phyloP scores from a whole-genome alignment of 768 basidiomycete species.

The Calocera viscosa region DNA sequence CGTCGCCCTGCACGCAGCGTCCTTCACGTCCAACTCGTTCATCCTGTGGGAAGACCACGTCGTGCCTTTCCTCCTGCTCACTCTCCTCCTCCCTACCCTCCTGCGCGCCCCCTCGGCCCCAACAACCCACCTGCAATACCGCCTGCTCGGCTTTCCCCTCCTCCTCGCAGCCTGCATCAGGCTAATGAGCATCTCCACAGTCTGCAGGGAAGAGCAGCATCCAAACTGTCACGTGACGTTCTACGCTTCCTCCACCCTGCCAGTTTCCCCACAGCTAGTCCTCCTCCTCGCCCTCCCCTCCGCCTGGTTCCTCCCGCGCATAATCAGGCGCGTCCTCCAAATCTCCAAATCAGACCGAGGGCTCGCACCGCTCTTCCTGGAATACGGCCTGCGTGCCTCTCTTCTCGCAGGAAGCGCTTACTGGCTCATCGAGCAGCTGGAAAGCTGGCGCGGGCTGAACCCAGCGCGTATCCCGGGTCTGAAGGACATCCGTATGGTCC shows the following conservation, averaged over 20 bases:
- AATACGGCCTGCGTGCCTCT: constrained; percentile 43
- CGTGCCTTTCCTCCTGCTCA: constrained; percentile 56
- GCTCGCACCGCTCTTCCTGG: constrained; percentile 51
- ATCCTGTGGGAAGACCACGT: constrained; percentile 94
- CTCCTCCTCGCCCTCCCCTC: constrained; percentile 46
- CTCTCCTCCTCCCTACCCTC: constrained; percentile 48
- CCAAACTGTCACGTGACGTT: constrained; percentile 76
- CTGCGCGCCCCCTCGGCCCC: constrained; percentile 56
- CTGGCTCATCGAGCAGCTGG: constrained; percentile 77
- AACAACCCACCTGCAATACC: constrained; percentile 50
- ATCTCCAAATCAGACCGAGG: constrained; percentile 65
- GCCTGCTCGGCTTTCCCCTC: constrained; percentile 60
- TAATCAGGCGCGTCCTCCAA: constrained; percentile 43
- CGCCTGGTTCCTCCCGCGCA: constrained; percentile 45
- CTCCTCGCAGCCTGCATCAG: constrained; percentile 58
- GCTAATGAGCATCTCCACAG: constrained; percentile 66
- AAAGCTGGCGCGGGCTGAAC: constrained; percentile 33
- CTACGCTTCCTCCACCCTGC: constrained; percentile 58
- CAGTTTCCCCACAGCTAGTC: constrained; percentile 49
- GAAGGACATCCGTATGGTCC: constrained; percentile 43
- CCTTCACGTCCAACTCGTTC: constrained; percentile 89
- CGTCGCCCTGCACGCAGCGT: constrained; percentile 53
- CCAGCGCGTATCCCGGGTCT: constrained; percentile 29
- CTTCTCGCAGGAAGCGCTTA: constrained; percentile 48
- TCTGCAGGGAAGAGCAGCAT: constrained; percentile 91